phyloP scores from a whole-genome alignment of 1,139 yeast species.

The Taphrina wiesneri region DNA sequence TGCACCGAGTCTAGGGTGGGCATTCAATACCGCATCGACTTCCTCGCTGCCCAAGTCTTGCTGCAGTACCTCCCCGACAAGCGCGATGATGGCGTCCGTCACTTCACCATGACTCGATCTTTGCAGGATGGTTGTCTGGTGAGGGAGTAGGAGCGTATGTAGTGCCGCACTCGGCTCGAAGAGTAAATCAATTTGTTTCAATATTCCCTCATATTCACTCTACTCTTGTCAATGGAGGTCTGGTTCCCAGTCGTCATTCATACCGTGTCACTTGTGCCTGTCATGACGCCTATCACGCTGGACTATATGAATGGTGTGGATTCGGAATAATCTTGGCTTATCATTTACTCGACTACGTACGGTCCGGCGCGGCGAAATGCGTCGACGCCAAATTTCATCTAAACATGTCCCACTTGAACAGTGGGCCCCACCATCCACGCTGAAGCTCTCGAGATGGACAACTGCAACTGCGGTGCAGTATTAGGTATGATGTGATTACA shows the following conservation, averaged over 20 bases:
- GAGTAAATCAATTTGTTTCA: conserved; percentile 11
- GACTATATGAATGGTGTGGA: too few relatives aligned
- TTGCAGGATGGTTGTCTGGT: conserved; percentile 1
- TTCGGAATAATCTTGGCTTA: background rate
- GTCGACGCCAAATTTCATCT: conserved; percentile 1
- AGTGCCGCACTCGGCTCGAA: conserved; percentile 22
- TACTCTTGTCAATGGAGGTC: background rate
- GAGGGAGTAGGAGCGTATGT: conserved; percentile 2
- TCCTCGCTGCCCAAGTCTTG: conserved; percentile 7
- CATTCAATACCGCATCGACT: conserved; percentile 43
- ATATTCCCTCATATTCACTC: background rate
- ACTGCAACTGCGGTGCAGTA: too few relatives aligned
- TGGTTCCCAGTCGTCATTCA: too few relatives aligned
- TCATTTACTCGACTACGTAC: background rate
- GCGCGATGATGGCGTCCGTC: background rate
- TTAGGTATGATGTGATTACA: background rate
- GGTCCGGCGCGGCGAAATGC: background rate
- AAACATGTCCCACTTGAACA: background rate
- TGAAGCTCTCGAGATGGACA: background rate
- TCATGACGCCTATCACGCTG: too few relatives aligned
- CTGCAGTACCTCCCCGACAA: background rate
- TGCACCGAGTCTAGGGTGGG: conserved; percentile 88
- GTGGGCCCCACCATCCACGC: background rate
- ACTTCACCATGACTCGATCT: conserved; percentile 1
- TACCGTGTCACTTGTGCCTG: too few relatives aligned